phyloP scores from a whole-genome alignment of 106 monocot genomes.

The Dendrobium catenatum region DNA sequence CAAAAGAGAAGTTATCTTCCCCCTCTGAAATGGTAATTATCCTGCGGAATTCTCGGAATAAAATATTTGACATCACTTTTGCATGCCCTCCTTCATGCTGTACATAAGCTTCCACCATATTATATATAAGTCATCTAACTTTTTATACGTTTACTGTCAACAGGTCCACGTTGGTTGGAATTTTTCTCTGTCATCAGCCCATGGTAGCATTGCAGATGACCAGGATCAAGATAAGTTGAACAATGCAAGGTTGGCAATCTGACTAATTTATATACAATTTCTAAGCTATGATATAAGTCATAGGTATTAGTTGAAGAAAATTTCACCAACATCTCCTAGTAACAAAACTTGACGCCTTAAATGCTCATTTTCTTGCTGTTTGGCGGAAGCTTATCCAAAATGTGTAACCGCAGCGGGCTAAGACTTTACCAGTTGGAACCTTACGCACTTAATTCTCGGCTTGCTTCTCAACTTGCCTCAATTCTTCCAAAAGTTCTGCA shows the following conservation, averaged over 20 bases:
- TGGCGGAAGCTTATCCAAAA: background rate
- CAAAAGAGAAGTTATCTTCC: constrained; percentile 2
- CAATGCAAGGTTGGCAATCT: constrained; percentile 27
- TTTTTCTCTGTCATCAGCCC: constrained; percentile 7
- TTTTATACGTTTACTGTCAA: background rate
- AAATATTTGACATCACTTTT: constrained; percentile 6
- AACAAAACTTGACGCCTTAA: too few species aligned
- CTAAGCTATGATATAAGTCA: background rate
- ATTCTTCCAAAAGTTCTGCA: too few species aligned
- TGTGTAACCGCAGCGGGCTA: background rate
- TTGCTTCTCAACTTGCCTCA: background rate
- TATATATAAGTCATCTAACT: constrained; percentile 6
- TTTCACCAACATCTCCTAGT: too few species aligned
- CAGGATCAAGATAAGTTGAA: constrained; percentile 16
- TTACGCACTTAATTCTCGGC: background rate
- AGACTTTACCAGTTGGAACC: background rate
- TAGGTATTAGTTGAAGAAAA: too few species aligned
- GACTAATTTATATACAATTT: background rate
- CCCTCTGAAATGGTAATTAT: constrained; percentile 6
- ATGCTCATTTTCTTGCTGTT: too few species aligned
- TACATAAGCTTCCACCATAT: background rate
- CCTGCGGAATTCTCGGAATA: background rate
- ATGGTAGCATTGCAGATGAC: background rate
- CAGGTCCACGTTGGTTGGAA: constrained; percentile 19
- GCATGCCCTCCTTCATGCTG: background rate